Evolutionary conservation across 345 rosid species (phyloP).

Genomic region (Euphorbia peplus): DNA sequence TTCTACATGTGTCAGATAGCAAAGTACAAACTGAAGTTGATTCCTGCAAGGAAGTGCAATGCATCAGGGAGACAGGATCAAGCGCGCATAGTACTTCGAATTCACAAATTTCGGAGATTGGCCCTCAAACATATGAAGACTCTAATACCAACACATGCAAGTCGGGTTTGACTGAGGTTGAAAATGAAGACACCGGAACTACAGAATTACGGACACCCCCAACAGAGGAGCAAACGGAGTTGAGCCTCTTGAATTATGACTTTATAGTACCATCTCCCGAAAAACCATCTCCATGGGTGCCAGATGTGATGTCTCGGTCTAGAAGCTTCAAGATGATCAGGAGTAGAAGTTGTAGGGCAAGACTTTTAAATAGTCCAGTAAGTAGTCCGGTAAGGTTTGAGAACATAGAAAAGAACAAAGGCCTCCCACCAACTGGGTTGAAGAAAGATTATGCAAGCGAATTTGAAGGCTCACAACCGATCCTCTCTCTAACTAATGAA

Average conservation of each 20-base stretch:
- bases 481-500: constrained; percentile 27
- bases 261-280: constrained; percentile 39
- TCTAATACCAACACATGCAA: constrained; percentile 18
- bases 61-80: constrained; percentile 49
- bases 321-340: constrained; percentile 44
- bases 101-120: constrained; percentile 16
- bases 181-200: constrained; percentile 27
- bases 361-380: constrained; percentile 34
- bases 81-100: constrained; percentile 26
- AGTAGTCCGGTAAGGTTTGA: constrained; percentile 28
- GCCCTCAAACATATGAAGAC: constrained; percentile 10
- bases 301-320: constrained; percentile 33
- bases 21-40: constrained; percentile 41
- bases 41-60: constrained; percentile 54
- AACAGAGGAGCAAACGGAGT: constrained; percentile 29
- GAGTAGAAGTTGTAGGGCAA: constrained; percentile 73
- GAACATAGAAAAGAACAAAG: constrained; percentile 30
- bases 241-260: constrained; percentile 18
- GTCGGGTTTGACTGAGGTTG: constrained; percentile 25
- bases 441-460: constrained; percentile 39
- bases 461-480: constrained; percentile 35
- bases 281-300: constrained; percentile 32
- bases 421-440: constrained; percentile 35
- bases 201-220: constrained; percentile 28
- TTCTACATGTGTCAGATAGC: constrained; percentile 30